These are phyloP conservation scores for Gossypium australe DNA, from an alignment of 345 rosid genomes.

Conservation along the genomic window DNA sequence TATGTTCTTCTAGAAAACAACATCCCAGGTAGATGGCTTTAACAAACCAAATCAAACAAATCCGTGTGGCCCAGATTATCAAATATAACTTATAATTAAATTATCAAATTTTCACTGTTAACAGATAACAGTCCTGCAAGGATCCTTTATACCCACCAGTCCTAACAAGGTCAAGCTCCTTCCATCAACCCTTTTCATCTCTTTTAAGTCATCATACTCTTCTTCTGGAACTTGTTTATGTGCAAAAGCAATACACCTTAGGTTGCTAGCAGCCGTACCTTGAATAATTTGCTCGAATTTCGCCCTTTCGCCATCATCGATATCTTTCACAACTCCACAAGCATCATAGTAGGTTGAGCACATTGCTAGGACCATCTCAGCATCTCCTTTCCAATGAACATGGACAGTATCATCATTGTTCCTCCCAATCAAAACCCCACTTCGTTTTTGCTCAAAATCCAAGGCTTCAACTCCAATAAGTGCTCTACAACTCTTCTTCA, in stretches of 20 bases:
- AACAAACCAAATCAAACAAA: background rate
- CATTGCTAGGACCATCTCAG: conserved; percentile 65
- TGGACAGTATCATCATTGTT: conserved; percentile 29
- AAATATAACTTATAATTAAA: too few relatives aligned
- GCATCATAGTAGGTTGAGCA: conserved; percentile 55
- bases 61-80: too few relatives aligned
- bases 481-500: conserved; percentile 22
- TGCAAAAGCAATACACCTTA: conserved; percentile 73
- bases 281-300: conserved; percentile 45
- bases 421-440: conserved; percentile 52
- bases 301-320: conserved; percentile 28
- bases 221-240: conserved; percentile 30
- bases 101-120: too few relatives aligned
- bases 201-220: conserved; percentile 8
- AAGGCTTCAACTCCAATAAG: conserved; percentile 59
- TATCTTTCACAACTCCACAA: conserved; percentile 30
- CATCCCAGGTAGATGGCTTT: too few relatives aligned
- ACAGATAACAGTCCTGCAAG: too few relatives aligned
- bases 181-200: conserved; percentile 32
- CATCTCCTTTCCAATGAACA: conserved; percentile 80
- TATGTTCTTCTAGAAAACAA: too few relatives aligned
- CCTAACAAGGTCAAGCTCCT: conserved; percentile 47
- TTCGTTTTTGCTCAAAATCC: conserved; percentile 63
- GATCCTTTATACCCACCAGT: conserved; percentile 52
- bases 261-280: conserved; percentile 61